Conservation (phyloP, 2,329 filamentous ascomycete genomes). For the Pyrenophora tritici-repentis region DNA sequence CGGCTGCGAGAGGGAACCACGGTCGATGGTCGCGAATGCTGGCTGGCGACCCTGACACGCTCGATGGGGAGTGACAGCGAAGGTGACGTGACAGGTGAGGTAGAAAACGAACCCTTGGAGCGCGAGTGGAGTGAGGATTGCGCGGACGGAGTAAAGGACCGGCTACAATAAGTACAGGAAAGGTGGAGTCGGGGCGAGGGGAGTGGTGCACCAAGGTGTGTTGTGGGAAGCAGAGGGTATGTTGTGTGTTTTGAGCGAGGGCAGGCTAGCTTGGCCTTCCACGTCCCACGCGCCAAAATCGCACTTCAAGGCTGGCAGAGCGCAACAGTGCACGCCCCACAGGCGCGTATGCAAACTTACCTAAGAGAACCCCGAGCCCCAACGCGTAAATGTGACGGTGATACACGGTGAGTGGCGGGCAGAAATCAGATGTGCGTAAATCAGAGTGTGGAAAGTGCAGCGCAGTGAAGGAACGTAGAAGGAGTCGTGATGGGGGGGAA, state of each 20-base stretch:
- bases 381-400: constrained; percentile 30
- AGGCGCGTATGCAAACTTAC: constrained; percentile 40
- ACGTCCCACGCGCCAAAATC: constrained; percentile 36
- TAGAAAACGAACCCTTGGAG: constrained; percentile 37
- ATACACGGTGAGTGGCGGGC: constrained; percentile 1
- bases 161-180: constrained; percentile 39
- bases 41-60: constrained; percentile 40
- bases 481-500: constrained; percentile 25
- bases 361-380: constrained; percentile 21
- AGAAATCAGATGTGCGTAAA: constrained; percentile 1
- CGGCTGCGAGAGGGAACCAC: constrained; percentile 30
- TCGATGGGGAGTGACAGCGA: constrained; percentile 37
- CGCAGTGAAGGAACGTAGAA: constrained; percentile 9
- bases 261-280: constrained; percentile 28
- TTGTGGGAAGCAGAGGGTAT: constrained; percentile 39
- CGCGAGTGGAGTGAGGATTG: constrained; percentile 29
- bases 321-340: constrained; percentile 39
- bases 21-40: constrained; percentile 34
- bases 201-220: constrained; percentile 43
- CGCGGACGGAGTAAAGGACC: constrained; percentile 38
- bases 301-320: constrained; percentile 35
- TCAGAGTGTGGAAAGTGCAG: constrained; percentile 17
- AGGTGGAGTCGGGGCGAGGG: constrained; percentile 26
- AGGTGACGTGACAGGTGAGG: constrained; percentile 37
- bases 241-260: constrained; percentile 45